A percentile compares a stretch with the other conserved stretches of the same genome.
These are phyloP conservation scores for Entamoeba moshkovskii DNA, from an alignment of 208 protist species.

Conservation along the genomic window DNA sequence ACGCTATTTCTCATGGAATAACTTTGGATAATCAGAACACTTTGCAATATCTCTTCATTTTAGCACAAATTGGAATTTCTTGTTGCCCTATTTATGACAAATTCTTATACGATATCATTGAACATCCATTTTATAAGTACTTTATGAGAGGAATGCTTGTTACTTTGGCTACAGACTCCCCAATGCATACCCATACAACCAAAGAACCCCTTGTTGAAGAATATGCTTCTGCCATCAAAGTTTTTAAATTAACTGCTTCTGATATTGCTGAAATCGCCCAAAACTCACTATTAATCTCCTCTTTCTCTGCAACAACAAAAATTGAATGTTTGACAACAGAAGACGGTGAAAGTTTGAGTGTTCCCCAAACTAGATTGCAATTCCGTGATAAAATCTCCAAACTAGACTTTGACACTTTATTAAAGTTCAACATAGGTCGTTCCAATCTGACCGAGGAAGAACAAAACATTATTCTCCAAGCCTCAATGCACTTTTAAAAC, in stretches of 20 bases:
- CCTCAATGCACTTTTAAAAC: no score
- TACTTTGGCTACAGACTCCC: conserved; percentile 85
- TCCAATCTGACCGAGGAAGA: background rate
- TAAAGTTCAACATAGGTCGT: background rate
- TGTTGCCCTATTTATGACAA: conserved; percentile 81
- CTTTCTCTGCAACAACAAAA: background rate
- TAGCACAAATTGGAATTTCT: conserved; percentile 85
- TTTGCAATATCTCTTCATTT: conserved; percentile 90
- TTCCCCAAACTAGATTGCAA: background rate
- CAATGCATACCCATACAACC: conserved; percentile 81
- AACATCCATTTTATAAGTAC: conserved; percentile 9
- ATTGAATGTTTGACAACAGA: background rate
- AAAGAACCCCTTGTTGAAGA: conserved; percentile 91
- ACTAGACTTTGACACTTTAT: background rate
- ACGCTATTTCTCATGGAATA: conserved; percentile 74
- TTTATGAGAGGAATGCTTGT: conserved; percentile 57
- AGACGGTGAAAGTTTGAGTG: background rate
- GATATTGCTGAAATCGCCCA: conserved; percentile 92
- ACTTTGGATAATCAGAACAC: conserved; percentile 45
- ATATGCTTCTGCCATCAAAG: conserved; percentile 85
- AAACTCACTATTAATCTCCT: conserved; percentile 46
- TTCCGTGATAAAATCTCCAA: background rate
- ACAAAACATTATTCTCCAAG: no score
- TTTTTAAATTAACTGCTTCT: conserved; percentile 73
- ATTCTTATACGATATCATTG: conserved; percentile 64